Base-by-base conservation (phyloP, 2,329 filamentous ascomycete species). In the Orbilia ellipsospora region DNA sequence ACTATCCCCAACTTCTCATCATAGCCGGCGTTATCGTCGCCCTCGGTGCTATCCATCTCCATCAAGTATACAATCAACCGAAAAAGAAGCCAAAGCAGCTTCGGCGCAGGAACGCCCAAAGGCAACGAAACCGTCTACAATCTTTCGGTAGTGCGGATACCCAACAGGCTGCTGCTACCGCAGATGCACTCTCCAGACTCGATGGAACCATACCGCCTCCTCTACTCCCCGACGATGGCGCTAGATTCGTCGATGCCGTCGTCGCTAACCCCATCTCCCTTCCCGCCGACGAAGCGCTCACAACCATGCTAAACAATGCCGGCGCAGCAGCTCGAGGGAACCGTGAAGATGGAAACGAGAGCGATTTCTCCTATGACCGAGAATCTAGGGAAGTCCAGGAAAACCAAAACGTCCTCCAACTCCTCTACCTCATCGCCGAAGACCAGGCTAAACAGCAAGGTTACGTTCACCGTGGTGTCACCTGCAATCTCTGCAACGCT, bases 391-490 rank as follows among this genome's bases (percentile, higher is more conserved):
- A 76, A 42, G 64, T 70, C 28, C 73, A 76, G 20, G 78, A 80
- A 60, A 80, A 80, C 44, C 79, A 80, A 59, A 80, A 80, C 48
- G 64, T 80, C 18, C 42, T 80, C 5, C 79, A 79, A 18, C 56
- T 80, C 7, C 72, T 80, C 7, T 80, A 80, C 52, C 68, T 78
- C 10, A 80, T 80, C 45, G 79, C 79, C 7, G 78, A 80, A 82
- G 93, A 98, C 78, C 94, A 97, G 81, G 93, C 94, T 0, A 88
- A 90, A 67, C 87, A 92, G 61, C 94, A 95, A 81, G 92, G 93
- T 18, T 97, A 95, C 80, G 90, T 97, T 20, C 95, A 99, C 82
- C 88, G 94, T 12, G 94, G 95, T 12, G 96, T 96, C 75, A 91
- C 90, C 44, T 99, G 95, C 81, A 97, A 98, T 82, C 89, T 89